phyloP scores from a whole-genome alignment of 202 grass and related monocot species.

The Thinopyrum obtusiflorum region DNA sequence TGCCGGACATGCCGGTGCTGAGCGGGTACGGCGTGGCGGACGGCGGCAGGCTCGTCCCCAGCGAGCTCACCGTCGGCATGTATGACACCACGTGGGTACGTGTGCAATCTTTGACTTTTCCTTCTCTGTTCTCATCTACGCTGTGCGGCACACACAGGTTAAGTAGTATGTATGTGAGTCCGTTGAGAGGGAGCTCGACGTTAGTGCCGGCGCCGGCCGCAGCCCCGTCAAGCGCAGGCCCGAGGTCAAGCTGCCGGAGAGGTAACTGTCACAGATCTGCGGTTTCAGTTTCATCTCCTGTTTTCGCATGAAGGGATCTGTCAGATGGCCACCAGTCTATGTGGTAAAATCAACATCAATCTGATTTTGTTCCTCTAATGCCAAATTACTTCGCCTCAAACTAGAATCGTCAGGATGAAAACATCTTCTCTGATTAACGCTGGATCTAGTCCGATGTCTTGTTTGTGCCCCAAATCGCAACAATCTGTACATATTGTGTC shows the following conservation, averaged over 20 bases:
- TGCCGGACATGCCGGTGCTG: conserved; percentile 70
- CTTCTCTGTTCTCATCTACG: not conserved
- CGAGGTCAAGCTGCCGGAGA: conserved; percentile 51
- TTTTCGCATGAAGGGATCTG: too few relatives aligned
- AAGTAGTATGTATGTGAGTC: too few relatives aligned
- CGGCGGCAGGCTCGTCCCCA: conserved; percentile 42
- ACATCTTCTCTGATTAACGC: too few relatives aligned
- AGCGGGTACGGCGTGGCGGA: conserved; percentile 46
- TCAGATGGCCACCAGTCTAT: not conserved
- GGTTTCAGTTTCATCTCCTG: not conserved
- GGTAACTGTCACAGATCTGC: conserved; percentile 23
- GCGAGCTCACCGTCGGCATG: conserved; percentile 88
- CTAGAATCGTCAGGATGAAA: too few relatives aligned
- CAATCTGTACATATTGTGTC: too few relatives aligned
- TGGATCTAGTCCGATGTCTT: too few relatives aligned
- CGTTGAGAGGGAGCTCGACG: conserved; percentile 48
- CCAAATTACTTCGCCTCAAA: too few relatives aligned
- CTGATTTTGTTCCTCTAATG: too few relatives aligned
- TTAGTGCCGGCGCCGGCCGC: not conserved
- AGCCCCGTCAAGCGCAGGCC: conserved; percentile 47
- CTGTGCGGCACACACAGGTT: too few relatives aligned
- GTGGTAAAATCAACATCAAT: not conserved
- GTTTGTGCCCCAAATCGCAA: too few relatives aligned
- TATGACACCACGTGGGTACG: conserved; percentile 92
- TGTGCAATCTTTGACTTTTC: not conserved